These are phyloP conservation scores for Penicillium robsamsonii DNA, from an alignment of 495 filamentous ascomycete species.

Conservation along the genomic window DNA sequence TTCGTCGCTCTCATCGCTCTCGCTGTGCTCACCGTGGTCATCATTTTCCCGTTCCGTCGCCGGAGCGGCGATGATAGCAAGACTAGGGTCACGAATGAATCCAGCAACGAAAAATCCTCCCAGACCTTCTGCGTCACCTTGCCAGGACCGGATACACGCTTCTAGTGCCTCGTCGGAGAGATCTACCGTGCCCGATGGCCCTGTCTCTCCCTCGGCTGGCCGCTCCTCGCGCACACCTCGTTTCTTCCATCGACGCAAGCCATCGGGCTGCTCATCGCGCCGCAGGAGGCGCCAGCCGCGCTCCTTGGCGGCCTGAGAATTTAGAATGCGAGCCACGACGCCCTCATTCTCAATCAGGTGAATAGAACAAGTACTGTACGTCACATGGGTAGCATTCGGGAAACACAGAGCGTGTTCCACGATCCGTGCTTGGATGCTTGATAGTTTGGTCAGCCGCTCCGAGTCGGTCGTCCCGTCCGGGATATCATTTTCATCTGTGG, in stretches of 20 bases:
- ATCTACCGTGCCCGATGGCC: conserved; percentile 22
- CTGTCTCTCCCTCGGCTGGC: conserved; percentile 12
- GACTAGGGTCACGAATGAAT: conserved; percentile 53
- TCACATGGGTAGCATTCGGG: conserved; percentile 70
- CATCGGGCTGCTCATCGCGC: conserved; percentile 66
- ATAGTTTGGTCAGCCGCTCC: conserved; percentile 65
- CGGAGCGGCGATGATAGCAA: background rate
- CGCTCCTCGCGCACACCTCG: conserved; percentile 55
- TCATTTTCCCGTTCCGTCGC: conserved; percentile 2
- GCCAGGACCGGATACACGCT: conserved; percentile 76
- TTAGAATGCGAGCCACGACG: conserved; percentile 70
- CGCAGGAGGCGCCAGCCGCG: conserved; percentile 74
- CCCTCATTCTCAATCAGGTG: conserved; percentile 83
- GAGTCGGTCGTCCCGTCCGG: conserved; percentile 23
- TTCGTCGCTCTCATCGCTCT: conserved; percentile 21
- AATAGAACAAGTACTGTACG: conserved; percentile 91
- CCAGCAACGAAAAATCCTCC: conserved; percentile 72
- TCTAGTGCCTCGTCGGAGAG: conserved; percentile 57
- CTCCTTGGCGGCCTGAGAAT: conserved; percentile 59
- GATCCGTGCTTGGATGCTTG: conserved; percentile 72
- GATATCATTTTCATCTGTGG: conserved; percentile 40
- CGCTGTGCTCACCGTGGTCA: background rate
- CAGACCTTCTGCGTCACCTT: conserved; percentile 74
- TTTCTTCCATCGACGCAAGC: conserved; percentile 68
- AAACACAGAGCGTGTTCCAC: conserved; percentile 82